A percentile compares a stretch with the other conserved stretches of the same genome.
Evolutionary conservation across 306 rosid species (phyloP).

Genomic region (Nissolia schottii): DNA sequence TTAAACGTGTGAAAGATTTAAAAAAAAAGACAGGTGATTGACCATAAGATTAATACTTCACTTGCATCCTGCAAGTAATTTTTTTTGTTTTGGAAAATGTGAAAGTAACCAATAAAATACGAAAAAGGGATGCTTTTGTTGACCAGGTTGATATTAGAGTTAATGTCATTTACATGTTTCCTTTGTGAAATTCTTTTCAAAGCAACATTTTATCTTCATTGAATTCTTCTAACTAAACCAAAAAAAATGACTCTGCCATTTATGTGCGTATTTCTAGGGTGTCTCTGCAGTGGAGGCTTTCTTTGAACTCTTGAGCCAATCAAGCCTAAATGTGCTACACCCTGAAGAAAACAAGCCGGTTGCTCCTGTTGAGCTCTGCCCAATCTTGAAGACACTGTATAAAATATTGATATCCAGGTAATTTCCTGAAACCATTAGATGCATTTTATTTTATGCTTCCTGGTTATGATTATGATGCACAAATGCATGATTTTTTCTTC

Average conservation of each 20-base stretch:
- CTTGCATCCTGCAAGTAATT: not conserved
- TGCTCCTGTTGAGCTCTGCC: slow-evolving; percentile 93
- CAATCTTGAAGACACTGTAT: slow-evolving; percentile 81
- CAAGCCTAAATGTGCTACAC: slow-evolving; percentile 76
- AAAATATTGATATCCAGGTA: slow-evolving; percentile 79
- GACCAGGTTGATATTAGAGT: not conserved
- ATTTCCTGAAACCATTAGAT: not conserved
- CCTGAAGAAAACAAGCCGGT: slow-evolving; percentile 86
- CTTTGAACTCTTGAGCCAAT: slow-evolving; percentile 79
- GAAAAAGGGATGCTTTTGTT: not conserved
- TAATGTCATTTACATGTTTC: not conserved
- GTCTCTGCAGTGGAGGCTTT: slow-evolving; percentile 86
- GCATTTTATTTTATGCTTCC: no score
- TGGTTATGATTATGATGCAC: no score
- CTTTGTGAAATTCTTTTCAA: not conserved
- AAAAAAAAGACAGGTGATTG: not conserved
- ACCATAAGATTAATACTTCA: no score
- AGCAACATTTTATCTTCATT: not conserved
- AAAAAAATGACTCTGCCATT: not conserved
- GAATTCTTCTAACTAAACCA: not conserved
- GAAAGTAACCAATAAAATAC: not conserved
- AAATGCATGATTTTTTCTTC: no score
- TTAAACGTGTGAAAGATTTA: not conserved
- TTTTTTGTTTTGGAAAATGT: not conserved
- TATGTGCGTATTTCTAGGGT: slow-evolving; percentile 56